Percentiles rank a stretch among this genome's conserved stretches.
phyloP scores from a whole-genome alignment of 2,329 filamentous ascomycete species.

The Alternaria longipes region DNA sequence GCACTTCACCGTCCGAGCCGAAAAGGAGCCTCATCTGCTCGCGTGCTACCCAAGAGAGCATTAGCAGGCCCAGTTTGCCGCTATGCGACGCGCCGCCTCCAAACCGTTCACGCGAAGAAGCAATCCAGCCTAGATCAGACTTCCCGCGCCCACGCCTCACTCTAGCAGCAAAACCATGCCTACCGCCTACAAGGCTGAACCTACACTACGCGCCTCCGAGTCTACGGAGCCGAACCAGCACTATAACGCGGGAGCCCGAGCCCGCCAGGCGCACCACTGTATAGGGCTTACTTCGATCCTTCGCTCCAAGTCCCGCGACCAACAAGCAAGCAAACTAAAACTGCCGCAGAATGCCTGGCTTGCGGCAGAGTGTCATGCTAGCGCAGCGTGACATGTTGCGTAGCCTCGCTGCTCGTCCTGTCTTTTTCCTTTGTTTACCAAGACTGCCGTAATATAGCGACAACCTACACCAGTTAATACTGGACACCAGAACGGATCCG shows the following conservation, averaged over 20 bases:
- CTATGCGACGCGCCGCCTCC: slow-evolving; percentile 24
- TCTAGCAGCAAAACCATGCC: slow-evolving; percentile 13
- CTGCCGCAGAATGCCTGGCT: slow-evolving; percentile 7
- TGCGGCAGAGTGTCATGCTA: slow-evolving; percentile 22
- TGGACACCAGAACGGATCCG: neutral
- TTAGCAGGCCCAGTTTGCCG: slow-evolving; percentile 14
- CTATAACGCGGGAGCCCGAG: slow-evolving; percentile 22
- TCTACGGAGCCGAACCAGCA: slow-evolving; percentile 26
- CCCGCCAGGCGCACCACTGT: slow-evolving; percentile 17
- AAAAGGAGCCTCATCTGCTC: slow-evolving; percentile 11
- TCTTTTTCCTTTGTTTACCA: slow-evolving; percentile 18
- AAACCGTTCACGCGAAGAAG: slow-evolving; percentile 25
- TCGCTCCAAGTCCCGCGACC: slow-evolving; percentile 11
- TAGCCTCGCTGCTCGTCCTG: slow-evolving; percentile 1
- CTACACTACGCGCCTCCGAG: slow-evolving; percentile 19
- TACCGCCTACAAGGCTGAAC: slow-evolving; percentile 25
- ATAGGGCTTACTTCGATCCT: slow-evolving; percentile 18
- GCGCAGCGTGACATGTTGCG: slow-evolving; percentile 31
- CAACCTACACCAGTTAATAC: neutral
- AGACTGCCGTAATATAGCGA: slow-evolving; percentile 31
- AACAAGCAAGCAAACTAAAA: slow-evolving; percentile 15
- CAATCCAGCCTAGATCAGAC: slow-evolving; percentile 36
- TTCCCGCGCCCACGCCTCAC: slow-evolving; percentile 18
- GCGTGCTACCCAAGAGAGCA: slow-evolving; percentile 13
- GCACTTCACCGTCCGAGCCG: slow-evolving; percentile 4